Percentiles rank a stretch among this genome's conserved stretches.
phyloP scores from a whole-genome alignment of 164 flowering plant species.

The Amborella trichopoda region DNA sequence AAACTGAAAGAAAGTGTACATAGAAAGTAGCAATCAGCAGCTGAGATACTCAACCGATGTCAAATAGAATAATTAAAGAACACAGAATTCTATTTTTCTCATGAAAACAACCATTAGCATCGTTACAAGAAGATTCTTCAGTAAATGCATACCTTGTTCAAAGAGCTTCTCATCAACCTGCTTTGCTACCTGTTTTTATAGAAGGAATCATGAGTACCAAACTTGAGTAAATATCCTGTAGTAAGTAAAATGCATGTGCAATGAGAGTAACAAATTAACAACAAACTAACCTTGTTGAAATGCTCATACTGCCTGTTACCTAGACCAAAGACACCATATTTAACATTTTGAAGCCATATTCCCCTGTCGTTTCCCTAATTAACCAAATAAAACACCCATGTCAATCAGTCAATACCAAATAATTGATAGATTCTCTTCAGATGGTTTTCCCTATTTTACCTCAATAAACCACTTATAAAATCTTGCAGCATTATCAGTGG shows the following conservation, averaged over 20 bases:
- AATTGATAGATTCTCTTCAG: background rate
- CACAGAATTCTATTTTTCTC: no score
- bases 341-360: slow-evolving; percentile 47
- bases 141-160: slow-evolving; percentile 72
- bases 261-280: no score
- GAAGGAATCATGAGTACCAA: no score
- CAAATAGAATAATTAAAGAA: no score
- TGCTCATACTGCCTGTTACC: slow-evolving; percentile 97
- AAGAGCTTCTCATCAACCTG: slow-evolving; percentile 59
- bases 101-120: no score
- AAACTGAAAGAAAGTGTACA: no score
- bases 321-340: slow-evolving; percentile 78
- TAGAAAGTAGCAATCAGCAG: no score
- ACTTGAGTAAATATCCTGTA: no score
- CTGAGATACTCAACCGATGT: no score
- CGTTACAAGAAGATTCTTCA: no score
- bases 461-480: slow-evolving; percentile 75
- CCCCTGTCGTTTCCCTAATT: slow-evolving; percentile 59
- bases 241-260: no score
- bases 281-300: slow-evolving; percentile 69
- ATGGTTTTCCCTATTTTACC: background rate
- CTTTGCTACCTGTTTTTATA: slow-evolving; percentile 49
- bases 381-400: background rate
- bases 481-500: slow-evolving; percentile 96
- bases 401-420: background rate